Base-by-base conservation (phyloP, 305 asterid genomes). In the Fraxinus latifolia region DNA sequence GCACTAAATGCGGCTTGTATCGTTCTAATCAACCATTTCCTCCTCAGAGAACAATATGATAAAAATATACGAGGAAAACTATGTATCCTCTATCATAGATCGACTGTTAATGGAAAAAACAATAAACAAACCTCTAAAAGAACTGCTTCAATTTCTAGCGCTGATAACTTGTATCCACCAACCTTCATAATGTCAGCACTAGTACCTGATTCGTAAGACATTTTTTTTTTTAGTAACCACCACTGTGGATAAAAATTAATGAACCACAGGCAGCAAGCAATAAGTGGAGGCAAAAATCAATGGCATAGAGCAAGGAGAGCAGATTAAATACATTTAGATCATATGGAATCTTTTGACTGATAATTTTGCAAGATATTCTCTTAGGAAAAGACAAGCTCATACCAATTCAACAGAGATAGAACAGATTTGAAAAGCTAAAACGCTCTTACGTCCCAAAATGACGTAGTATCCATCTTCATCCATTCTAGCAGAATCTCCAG, bases 141-240 rank as follows among this genome's bases (percentile, higher is more conserved):
- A 84, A 94, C 92, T 53, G 98, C 98, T 87, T 95, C 99, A 77
- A 95, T 95, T 90, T 95, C 99, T 80, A 94, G 89, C 1, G 99
- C 98, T 39, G 99, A 95, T 82, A 95, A 88, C 88, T 95, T 95
- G 81, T 90, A 95, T 65, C 99, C 99, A 33, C 98, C 99, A 77
- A 92, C 97, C 90, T 95, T 95, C 96, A 95, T 93, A 82, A 94
- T 95, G 86, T 95, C 99, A 83, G 99, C 99, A 90, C 90, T 94
- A 44, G 97, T 94, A 85, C 99, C 99, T 95, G 89, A 81, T 86
- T 87, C 37, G 84, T 17, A 39, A 74, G 68, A 58, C 68, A 6
- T 6, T 58, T 17, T 19, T 3, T 44, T 44, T 19, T 19, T 17
- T 4, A 50, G 12, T 2, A 19, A 19, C 68, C 68, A 58, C 25